phyloP scores from a whole-genome alignment of 78 protist species.

The Capsaspora owczarzaki region DNA sequence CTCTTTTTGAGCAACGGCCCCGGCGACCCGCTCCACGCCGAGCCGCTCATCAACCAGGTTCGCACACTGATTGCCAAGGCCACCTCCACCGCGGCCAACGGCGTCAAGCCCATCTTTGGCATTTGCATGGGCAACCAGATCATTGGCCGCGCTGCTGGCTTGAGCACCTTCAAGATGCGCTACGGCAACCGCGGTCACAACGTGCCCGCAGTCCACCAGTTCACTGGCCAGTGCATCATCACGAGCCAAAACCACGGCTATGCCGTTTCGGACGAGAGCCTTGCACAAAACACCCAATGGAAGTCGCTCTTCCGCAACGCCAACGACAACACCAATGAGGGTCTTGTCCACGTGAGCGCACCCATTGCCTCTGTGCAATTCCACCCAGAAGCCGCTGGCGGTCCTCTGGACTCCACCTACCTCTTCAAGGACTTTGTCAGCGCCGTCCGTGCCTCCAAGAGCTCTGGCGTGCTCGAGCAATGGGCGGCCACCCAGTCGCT shows the following conservation, averaged over 20 bases:
- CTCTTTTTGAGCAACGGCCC: slow-evolving; percentile 92
- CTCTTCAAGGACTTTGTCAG: slow-evolving; percentile 81
- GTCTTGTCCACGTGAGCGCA: slow-evolving; percentile 64
- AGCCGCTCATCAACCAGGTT: slow-evolving; percentile 50
- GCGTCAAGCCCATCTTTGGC: slow-evolving; percentile 42
- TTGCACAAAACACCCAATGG: slow-evolving; percentile 84
- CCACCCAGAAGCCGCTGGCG: slow-evolving; percentile 96
- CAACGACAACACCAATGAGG: slow-evolving; percentile 95
- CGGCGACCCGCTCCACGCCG: slow-evolving; percentile 71
- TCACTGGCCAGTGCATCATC: slow-evolving; percentile 67
- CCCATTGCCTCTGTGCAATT: slow-evolving; percentile 91
- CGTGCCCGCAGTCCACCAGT: slow-evolving; percentile 78
- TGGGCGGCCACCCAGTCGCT: not conserved
- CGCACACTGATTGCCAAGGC: slow-evolving; percentile 28
- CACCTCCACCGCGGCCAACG: slow-evolving; percentile 11
- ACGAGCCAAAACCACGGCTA: slow-evolving; percentile 78
- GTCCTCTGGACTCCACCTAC: slow-evolving; percentile 90
- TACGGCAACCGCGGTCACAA: slow-evolving; percentile 94
- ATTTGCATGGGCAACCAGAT: slow-evolving; percentile 95
- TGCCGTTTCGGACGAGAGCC: slow-evolving; percentile 72
- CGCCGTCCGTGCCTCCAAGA: not conserved
- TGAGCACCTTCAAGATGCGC: slow-evolving; percentile 74
- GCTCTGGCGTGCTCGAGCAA: too few species aligned
- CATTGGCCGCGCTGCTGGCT: slow-evolving; percentile 86
- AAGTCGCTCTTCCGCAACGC: slow-evolving; percentile 79